phyloP scores from a whole-genome alignment of 2,329 filamentous ascomycete genomes.

The Botrytis galanthina region DNA sequence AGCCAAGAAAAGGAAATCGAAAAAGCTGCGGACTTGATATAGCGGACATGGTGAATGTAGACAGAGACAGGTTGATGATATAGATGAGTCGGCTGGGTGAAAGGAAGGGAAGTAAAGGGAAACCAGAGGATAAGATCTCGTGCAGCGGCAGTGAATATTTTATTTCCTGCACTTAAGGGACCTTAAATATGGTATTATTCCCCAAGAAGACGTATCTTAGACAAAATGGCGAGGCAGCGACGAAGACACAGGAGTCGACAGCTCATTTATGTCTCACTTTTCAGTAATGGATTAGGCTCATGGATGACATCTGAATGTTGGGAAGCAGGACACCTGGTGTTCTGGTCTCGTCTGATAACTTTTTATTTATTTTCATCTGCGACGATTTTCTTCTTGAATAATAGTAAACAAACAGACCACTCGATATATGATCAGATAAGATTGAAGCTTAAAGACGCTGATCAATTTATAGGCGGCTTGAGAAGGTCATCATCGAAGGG shows the following conservation, averaged over 20 bases:
- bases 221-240: neutral
- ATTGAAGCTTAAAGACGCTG: neutral
- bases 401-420: too few species aligned
- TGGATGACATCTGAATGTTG: too few species aligned
- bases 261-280: neutral
- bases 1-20: neutral
- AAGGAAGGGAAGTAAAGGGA: neutral
- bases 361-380: neutral
- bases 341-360: neutral
- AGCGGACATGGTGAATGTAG: neutral
- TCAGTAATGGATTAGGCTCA: too few species aligned
- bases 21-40: neutral
- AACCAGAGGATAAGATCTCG: neutral
- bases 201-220: neutral
- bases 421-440: too few species aligned
- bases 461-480: neutral
- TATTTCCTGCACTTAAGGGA: too few species aligned
- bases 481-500: fast-evolving
- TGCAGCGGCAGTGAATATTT: neutral
- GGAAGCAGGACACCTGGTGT: too few species aligned
- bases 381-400: too few species aligned
- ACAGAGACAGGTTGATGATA: neutral
- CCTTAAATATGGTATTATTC: neutral
- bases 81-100: neutral
- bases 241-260: fast-evolving